These are phyloP conservation scores for Trichoderma atroviride DNA, from an alignment of 2,329 filamentous ascomycete genomes.

Conservation along the genomic window DNA sequence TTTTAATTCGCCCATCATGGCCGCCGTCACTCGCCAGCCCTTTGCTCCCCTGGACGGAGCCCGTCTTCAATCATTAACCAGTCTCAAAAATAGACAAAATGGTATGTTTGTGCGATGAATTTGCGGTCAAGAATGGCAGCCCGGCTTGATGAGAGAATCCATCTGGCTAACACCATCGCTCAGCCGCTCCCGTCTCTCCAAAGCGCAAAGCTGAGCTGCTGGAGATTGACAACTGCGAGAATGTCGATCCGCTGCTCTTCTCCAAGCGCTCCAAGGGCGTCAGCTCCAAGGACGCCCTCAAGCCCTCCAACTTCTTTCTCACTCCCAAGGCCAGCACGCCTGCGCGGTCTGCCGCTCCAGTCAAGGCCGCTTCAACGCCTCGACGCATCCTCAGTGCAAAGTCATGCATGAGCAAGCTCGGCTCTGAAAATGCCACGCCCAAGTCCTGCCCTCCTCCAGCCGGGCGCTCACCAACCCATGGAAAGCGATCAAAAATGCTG, in stretches of 20 bases:
- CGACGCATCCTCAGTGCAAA: conserved; percentile 55
- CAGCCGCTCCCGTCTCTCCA: conserved; percentile 41
- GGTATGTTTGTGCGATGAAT: conserved; percentile 51
- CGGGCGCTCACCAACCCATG: conserved; percentile 76
- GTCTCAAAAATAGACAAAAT: conserved; percentile 77
- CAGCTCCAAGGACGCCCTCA: conserved; percentile 52
- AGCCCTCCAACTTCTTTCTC: conserved; percentile 52
- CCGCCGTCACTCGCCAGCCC: conserved; percentile 65
- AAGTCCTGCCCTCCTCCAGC: conserved; percentile 67
- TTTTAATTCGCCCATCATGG: conserved; percentile 45
- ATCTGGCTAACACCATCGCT: background rate
- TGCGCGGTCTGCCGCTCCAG: conserved; percentile 39
- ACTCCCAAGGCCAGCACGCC: conserved; percentile 45
- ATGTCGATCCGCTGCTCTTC: conserved; percentile 60
- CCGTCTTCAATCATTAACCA: conserved; percentile 71
- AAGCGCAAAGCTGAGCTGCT: conserved; percentile 61
- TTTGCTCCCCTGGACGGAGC: conserved; percentile 73
- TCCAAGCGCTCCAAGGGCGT: conserved; percentile 62
- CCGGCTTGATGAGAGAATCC: background rate
- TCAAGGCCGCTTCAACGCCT: conserved; percentile 38
- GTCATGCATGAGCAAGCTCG: conserved; percentile 54
- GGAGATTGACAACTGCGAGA: conserved; percentile 60
- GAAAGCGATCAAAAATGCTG: conserved; percentile 69
- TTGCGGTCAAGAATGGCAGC: background rate
- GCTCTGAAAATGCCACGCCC: conserved; percentile 41